Evolutionary conservation across 2,329 filamentous ascomycete genomes (phyloP).

Genomic region (Ophiostoma piceae): DNA sequence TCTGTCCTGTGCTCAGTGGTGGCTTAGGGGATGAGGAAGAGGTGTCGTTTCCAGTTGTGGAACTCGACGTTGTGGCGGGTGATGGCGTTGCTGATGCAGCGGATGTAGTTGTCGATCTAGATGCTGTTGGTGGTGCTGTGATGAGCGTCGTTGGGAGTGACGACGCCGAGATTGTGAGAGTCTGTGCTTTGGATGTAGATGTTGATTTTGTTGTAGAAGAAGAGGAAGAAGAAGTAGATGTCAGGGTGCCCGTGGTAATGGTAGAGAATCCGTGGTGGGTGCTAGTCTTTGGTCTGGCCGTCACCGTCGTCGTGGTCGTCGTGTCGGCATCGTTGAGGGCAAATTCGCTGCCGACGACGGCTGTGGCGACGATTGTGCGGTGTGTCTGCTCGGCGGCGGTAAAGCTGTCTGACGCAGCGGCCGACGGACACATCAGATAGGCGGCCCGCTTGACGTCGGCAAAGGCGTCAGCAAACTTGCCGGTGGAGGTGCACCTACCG

Average conservation of each 20-base stretch:
- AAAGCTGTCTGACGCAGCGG: neutral
- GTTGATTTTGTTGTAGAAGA: neutral
- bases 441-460: neutral
- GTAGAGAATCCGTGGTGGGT: slow-evolving; percentile 1
- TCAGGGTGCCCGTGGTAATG: slow-evolving; percentile 26
- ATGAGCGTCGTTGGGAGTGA: neutral
- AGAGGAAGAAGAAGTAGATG: slow-evolving; percentile 28
- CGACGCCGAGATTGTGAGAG: neutral
- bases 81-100: neutral
- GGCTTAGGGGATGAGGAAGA: neutral
- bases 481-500: slow-evolving; percentile 44
- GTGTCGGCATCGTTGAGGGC: slow-evolving; percentile 14
- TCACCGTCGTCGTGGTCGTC: slow-evolving; percentile 36
- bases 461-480: slow-evolving; percentile 28
- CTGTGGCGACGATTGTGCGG: slow-evolving; percentile 52
- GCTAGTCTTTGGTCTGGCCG: slow-evolving; percentile 19
- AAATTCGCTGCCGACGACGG: slow-evolving; percentile 39
- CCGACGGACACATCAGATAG: slow-evolving; percentile 8
- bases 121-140: neutral
- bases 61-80: neutral
- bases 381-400: slow-evolving; percentile 50
- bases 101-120: neutral
- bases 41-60: neutral
- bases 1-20: slow-evolving; percentile 13
- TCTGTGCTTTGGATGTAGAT: neutral